Conservation (phyloP, 2,329 filamentous ascomycete genomes). For the Pseudogymnoascus sp. region DNA sequence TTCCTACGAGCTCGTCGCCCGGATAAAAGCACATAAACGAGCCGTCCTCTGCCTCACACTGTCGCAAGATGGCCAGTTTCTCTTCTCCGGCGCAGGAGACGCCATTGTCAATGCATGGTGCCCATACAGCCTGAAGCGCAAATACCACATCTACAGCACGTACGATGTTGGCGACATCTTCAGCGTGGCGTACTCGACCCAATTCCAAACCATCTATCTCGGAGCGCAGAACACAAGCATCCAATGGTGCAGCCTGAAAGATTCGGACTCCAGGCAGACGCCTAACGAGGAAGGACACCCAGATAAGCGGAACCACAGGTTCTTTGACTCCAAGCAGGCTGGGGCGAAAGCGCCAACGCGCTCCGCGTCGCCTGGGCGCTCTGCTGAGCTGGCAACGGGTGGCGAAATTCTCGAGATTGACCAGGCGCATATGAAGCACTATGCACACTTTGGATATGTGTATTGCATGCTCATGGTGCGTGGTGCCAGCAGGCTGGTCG, state of each 20-base stretch:
- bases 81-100: constrained; percentile 91
- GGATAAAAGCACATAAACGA: constrained; percentile 82
- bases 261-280: constrained; percentile 50
- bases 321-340: constrained; percentile 89
- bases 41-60: constrained; percentile 82
- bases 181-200: constrained; percentile 79
- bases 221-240: constrained; percentile 93
- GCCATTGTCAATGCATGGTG: constrained; percentile 93
- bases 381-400: constrained; percentile 42
- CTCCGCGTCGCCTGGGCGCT: constrained; percentile 36
- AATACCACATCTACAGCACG: constrained; percentile 86
- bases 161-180: constrained; percentile 96
- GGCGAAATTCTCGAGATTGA: constrained; percentile 73
- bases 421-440: constrained; percentile 71
- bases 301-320: constrained; percentile 70
- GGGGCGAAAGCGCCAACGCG: constrained; percentile 38
- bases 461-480: constrained; percentile 89
- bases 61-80: constrained; percentile 61
- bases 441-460: constrained; percentile 91
- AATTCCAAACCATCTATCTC: constrained; percentile 76
- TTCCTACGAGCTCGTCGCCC: constrained; percentile 72
- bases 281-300: constrained; percentile 64
- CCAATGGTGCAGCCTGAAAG: constrained; percentile 78
- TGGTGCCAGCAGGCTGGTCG: constrained; percentile 59
- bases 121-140: constrained; percentile 63